Evolutionary conservation across 352 stramenopile species (phyloP), one percentile per base, ranked within the genome.

Genomic region (Globisporangium camurandrum): DNA sequence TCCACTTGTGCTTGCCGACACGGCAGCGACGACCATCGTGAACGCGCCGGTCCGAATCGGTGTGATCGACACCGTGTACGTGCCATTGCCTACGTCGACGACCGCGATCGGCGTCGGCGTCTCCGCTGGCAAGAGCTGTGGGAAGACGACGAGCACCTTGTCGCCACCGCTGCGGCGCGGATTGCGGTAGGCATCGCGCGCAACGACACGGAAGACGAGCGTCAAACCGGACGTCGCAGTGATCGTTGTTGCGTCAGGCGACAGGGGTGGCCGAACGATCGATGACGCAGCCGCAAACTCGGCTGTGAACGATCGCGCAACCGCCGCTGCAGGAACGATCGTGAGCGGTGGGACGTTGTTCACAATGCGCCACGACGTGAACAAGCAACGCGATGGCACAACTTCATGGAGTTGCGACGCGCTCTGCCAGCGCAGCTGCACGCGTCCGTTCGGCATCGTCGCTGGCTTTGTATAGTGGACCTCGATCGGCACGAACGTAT

Each of bases 351-450:
- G 75, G 0, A 84, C 59, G 41, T 86, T 81, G 39, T 84, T 83
- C 8, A 68, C 54, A 12, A 88, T 74, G 17, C 42, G 47, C 69
- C 76, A 86, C 0, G 55, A 67, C 17, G 76, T 83, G 45, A 75
- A 85, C 4, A 85, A 51, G 4, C 56, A 56, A 31, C 44, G 64
- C 1, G 69, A 45, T 11, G 72, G 61, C 28, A 91, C 59, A 17
- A 78, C 42, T 51, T 82, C 56, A 12, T 49, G 54, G 0, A 48
- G 30, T 39, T 84, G 70, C 9, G 71, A 87, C 0, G 73, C 24
- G 61, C 79, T 88, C 41, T 59, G 54, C 79, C 79, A 91, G 31
- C 57, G 57, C 19, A 91, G 23, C 6, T 58, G 54, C 1, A 85
- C 52, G 4, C 53, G 57, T 3, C 58, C 74, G 33, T 57, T 79